These are phyloP conservation scores for Hypoxylon subgilvum DNA, from an alignment of 495 filamentous ascomycete species.

Conservation along the genomic window DNA sequence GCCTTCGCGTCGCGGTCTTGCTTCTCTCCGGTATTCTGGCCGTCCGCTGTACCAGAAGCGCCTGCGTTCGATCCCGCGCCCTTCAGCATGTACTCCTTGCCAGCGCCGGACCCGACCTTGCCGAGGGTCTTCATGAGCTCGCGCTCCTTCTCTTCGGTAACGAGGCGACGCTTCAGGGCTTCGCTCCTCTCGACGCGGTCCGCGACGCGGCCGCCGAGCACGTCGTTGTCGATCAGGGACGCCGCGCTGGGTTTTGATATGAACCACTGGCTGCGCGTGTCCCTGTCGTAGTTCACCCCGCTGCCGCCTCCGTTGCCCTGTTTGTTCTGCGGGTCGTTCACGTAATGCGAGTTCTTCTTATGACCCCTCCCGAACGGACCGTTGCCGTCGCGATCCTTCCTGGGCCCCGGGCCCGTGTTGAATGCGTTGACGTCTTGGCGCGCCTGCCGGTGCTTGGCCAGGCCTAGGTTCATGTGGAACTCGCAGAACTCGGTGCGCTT, in stretches of 20 bases:
- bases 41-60: no score
- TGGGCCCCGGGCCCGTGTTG: constrained; percentile 50
- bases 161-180: constrained; percentile 69
- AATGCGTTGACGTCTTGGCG: constrained; percentile 84
- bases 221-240: constrained; percentile 70
- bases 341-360: constrained; percentile 28
- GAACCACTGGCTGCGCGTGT: constrained; percentile 64
- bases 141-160: constrained; percentile 76
- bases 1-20: constrained; percentile 51
- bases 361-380: constrained; percentile 26
- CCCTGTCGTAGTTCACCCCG: constrained; percentile 62
- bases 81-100: constrained; percentile 74
- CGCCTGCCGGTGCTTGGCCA: constrained; percentile 70
- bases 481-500: constrained; percentile 90
- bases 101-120: constrained; percentile 66
- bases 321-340: constrained; percentile 38
- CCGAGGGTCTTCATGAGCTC: constrained; percentile 77
- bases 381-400: constrained; percentile 45
- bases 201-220: constrained; percentile 57
- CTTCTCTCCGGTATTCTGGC: no score
- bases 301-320: constrained; percentile 51
- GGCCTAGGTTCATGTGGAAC: constrained; percentile 81
- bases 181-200: constrained; percentile 66
- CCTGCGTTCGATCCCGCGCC: background rate
- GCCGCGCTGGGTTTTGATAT: constrained; percentile 62